Base-by-base conservation (phyloP, 2,329 filamentous ascomycete species). In the Aspergillus flavus region DNA sequence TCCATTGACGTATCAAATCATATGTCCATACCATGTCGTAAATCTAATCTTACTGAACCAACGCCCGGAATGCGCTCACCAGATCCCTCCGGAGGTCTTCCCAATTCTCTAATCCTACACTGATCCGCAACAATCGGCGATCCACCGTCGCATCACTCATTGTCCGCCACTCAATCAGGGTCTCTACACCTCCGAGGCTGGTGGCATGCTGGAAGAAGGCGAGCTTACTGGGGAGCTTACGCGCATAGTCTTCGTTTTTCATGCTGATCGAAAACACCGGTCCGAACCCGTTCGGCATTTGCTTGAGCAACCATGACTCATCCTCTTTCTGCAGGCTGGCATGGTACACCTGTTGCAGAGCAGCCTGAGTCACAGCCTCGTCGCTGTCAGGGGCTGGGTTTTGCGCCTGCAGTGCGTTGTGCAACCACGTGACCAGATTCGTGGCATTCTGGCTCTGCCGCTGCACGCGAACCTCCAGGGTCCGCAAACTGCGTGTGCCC, bases 171-270 rank as follows among this genome's bases (percentile, higher is more conserved):
- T 99, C 95, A 70, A 99, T 94, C 81, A 98, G 79, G 73, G 92
- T 95, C 85, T 98, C 95, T 11, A 98, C 93, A 5, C 95, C 94
- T 2, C 95, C 95, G 32, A 98, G 79, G 76, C 92, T 96, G 2
- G 95, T 99, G 6, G 95, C 95, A 78, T 99, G 95, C 71, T 97
- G 92, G 82, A 98, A 98, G 52, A 97, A 84, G 2, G 83, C 75
- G 75, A 98, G 79, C 77, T 91, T 91, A 72, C 89, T 91, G 4
- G 95, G 95, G 66, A 99, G 79, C 34, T 81, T 78, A 68, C 84
- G 86, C 4, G 95, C 94, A 58, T 85, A 74, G 1, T 82, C 80
- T 64, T 85, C 82, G 3, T 84, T 81, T 71, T 86, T 86, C 81
- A 92, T 84, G 63, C 84, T 84, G 28, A 98, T 83, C 4, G 90